A percentile compares a stretch with the other conserved stretches of the same genome.
These are phyloP conservation scores for Ormosia semicastrata DNA, from an alignment of 306 rosid genomes.

Conservation along the genomic window DNA sequence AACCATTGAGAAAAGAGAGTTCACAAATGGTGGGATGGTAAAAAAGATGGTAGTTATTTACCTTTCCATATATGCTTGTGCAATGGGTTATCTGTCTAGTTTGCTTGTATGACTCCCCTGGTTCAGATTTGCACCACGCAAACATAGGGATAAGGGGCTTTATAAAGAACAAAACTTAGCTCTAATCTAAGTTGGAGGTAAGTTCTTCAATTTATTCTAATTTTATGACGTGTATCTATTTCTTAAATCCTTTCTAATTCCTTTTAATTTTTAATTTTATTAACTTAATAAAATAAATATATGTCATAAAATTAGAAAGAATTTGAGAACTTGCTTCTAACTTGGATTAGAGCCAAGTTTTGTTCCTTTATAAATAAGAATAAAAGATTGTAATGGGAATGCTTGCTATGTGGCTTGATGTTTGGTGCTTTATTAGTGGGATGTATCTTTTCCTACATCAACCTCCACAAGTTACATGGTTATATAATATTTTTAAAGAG, in stretches of 20 bases:
- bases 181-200: no score
- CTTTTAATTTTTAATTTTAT: no score
- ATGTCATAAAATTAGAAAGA: no score
- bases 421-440: neutral
- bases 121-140: neutral
- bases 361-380: neutral
- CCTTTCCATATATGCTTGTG: neutral
- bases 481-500: neutral
- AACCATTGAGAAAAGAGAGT: neutral
- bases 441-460: neutral
- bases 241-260: no score
- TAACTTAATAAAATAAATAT: no score
- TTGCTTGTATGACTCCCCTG: neutral
- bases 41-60: constrained; percentile 26
- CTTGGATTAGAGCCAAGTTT: no score
- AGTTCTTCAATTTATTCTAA: no score
- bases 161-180: no score
- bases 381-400: neutral
- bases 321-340: no score
- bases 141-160: neutral
- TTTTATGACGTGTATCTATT: no score
- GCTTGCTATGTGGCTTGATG: neutral
- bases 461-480: neutral
- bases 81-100: neutral
- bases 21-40: constrained; percentile 35